Evolutionary conservation across 768 basidiomycete genomes (phyloP), one percentile per base, ranked within the genome.

Genomic region (Agrocybe praecox): DNA sequence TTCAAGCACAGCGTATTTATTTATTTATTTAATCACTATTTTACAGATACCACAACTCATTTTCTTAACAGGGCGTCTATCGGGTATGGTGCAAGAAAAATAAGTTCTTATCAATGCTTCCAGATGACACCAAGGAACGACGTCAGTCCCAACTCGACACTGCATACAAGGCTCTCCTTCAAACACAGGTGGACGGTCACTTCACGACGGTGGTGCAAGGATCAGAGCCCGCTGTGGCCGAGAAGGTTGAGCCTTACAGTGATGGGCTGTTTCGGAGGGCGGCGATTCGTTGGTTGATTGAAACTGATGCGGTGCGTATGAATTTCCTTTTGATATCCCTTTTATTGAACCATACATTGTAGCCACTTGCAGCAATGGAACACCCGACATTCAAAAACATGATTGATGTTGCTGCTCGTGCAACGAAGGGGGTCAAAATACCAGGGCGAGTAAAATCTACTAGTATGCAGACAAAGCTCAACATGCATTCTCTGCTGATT

Each of bases 361-460:
- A 59, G 58, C 58, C 53, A 2, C 36, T 60, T 4, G 46, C 48
- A 6, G 55, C 50, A 0, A 44, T 60, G 6, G 65, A 75, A 8
- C 68, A 77, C 49, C 70, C 66, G 0, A 44, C 59, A 14, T 76
- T 72, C 58, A 56, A 65, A 26, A 61, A 65, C 0, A 76, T 60
- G 55, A 60, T 60, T 14, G 22, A 21, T 6, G 21, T 60, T 21
- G 71, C 74, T 8, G 57, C 75, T 2, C 58, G 61, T 6, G 75
- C 75, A 0, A 71, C 62, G 1, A 46, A 63, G 21, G 67, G 72
- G 1, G 64, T 75, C 10, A 62, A 57, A 9, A 64, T 76, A 6
- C 74, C 68, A n/a, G n/a, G n/a, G n/a, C n/a, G n/a, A n/a, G n/a
- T n/a, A n/a, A n/a, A n/a, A n/a, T n/a, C n/a, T n/a, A n/a, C n/a